Percentiles rank a stretch among this genome's conserved stretches.
phyloP scores from a whole-genome alignment of 1,284 basidiomycete genomes.

The Rhodofomes roseus region DNA sequence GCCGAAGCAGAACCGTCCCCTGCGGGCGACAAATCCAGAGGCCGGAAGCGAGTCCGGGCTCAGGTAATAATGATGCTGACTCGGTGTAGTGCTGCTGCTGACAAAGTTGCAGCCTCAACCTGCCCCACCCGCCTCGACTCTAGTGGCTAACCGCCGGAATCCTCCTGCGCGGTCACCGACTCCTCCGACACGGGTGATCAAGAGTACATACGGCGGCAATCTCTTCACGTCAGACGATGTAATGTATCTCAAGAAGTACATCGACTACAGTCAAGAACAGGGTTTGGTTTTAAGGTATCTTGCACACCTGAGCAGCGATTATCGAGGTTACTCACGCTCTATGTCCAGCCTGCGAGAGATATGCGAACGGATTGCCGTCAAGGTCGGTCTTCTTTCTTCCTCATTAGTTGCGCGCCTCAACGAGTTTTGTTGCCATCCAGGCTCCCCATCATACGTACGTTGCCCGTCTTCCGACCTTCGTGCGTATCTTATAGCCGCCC shows the following conservation, averaged over 20 bases:
- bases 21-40: slow-evolving; percentile 38
- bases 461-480: not conserved
- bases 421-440: slow-evolving; percentile 30
- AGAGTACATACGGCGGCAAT: slow-evolving; percentile 82
- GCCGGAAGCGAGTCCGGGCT: slow-evolving; percentile 59
- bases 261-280: slow-evolving; percentile 81
- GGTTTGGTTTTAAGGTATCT: slow-evolving; percentile 70
- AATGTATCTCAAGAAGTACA: slow-evolving; percentile 75
- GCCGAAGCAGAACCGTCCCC: not conserved
- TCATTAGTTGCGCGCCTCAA: not conserved
- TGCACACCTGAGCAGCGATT: not conserved
- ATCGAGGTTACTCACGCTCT: not conserved
- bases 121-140: slow-evolving; percentile 56
- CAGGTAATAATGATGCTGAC: slow-evolving; percentile 36
- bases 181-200: slow-evolving; percentile 75
- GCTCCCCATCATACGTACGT: slow-evolving; percentile 77
- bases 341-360: slow-evolving; percentile 68
- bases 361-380: slow-evolving; percentile 77
- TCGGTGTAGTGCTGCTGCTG: slow-evolving; percentile 8
- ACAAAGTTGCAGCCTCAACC: slow-evolving; percentile 39
- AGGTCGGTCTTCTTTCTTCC: slow-evolving; percentile 37
- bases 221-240: slow-evolving; percentile 79
- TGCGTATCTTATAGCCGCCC: slow-evolving; percentile 4
- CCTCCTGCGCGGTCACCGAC: slow-evolving; percentile 75
- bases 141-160: slow-evolving; percentile 59